Evolutionary conservation across 2,329 filamentous ascomycete genomes (phyloP).

Genomic region (Fusarium protoensiforme): DNA sequence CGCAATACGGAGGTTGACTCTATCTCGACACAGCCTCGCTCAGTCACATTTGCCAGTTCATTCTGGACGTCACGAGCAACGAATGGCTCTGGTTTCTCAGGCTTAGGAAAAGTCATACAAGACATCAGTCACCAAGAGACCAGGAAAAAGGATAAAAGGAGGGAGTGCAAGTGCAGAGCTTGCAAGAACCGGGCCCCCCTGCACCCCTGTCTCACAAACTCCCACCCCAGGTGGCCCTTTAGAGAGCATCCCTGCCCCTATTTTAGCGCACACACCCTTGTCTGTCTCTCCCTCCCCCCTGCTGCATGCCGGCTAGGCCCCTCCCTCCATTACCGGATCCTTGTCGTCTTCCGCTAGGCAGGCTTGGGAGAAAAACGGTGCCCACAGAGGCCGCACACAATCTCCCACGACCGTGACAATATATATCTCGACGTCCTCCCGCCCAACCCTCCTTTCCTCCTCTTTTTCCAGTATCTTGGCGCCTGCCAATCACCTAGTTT

Average conservation of each 20-base stretch:
- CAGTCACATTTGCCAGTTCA: slow-evolving; percentile 22
- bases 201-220: slow-evolving; percentile 8
- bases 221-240: slow-evolving; percentile 25
- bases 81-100: not conserved
- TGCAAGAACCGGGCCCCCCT: slow-evolving; percentile 27
- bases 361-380: slow-evolving; percentile 37
- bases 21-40: slow-evolving; percentile 34
- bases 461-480: slow-evolving; percentile 50
- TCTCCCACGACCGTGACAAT: slow-evolving; percentile 37
- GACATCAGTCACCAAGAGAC: slow-evolving; percentile 3
- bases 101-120: slow-evolving; percentile 4
- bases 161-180: slow-evolving; percentile 32
- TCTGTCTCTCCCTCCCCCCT: slow-evolving; percentile 23
- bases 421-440: slow-evolving; percentile 49
- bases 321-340: slow-evolving; percentile 30
- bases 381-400: slow-evolving; percentile 39
- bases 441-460: slow-evolving; percentile 40
- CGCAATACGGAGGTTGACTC: slow-evolving; percentile 9
- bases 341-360: slow-evolving; percentile 32
- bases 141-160: slow-evolving; percentile 15
- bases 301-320: slow-evolving; percentile 40
- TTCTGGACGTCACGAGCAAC: slow-evolving; percentile 17
- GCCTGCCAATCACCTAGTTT: slow-evolving; percentile 50
- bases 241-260: slow-evolving; percentile 28
- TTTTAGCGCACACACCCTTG: slow-evolving; percentile 13